phyloP scores from a whole-genome alignment of 495 filamentous ascomycete species.

The Talaromyces liani region DNA sequence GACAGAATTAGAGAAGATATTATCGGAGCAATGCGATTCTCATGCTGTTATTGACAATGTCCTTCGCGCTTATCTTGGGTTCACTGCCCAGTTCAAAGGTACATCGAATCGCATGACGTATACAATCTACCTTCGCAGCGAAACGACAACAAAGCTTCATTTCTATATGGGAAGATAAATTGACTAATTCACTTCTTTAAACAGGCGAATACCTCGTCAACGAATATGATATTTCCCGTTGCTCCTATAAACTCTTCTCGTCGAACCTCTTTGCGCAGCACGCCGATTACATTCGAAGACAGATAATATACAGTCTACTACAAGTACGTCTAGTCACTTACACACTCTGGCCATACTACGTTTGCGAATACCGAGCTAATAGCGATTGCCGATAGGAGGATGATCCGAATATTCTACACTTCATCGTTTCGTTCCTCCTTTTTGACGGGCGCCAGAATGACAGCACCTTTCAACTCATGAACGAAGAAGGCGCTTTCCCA shows the following conservation, averaged over 20 bases:
- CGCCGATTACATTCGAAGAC: conserved; percentile 80
- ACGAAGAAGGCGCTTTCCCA: conserved; percentile 73
- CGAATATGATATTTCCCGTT: conserved; percentile 78
- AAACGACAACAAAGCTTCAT: conserved; percentile 4
- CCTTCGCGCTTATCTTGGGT: conserved; percentile 72
- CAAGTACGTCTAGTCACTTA: conserved; percentile 47
- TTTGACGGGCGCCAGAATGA: conserved; percentile 82
- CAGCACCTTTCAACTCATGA: conserved; percentile 75
- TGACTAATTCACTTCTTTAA: background rate
- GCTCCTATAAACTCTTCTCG: conserved; percentile 72
- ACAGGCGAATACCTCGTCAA: conserved; percentile 72
- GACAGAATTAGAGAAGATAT: conserved; percentile 74
- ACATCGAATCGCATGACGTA: background rate
- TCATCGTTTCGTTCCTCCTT: conserved; percentile 81
- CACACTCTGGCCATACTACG: background rate
- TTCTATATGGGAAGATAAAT: background rate
- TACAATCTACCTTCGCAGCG: background rate
- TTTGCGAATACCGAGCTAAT: background rate
- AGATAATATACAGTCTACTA: conserved; percentile 85
- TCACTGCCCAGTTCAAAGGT: conserved; percentile 73
- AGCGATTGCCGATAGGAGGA: conserved; percentile 53
- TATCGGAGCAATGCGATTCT: conserved; percentile 61
- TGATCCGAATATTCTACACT: conserved; percentile 65
- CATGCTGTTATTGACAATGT: conserved; percentile 81
- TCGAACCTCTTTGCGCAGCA: conserved; percentile 67